Conservation (phyloP, 495 filamentous ascomycete genomes). For the Apiosordaria backusii region DNA sequence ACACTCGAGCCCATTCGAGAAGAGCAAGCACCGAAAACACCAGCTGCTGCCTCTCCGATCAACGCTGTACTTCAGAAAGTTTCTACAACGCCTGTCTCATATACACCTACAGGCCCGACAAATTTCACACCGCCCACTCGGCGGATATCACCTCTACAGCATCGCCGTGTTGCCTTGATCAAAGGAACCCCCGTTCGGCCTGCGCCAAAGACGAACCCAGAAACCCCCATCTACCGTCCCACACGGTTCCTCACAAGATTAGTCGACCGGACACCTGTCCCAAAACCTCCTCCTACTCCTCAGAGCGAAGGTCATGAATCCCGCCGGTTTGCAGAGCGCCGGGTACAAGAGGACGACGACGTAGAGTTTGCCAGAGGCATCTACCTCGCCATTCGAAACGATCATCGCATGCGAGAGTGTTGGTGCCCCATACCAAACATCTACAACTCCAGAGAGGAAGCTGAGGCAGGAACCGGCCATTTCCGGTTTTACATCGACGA, state of each 20-base stretch:
- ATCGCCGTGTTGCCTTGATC: slow-evolving; percentile 9
- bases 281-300: background rate
- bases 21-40: slow-evolving; percentile 4
- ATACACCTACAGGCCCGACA: background rate
- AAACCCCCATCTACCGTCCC: background rate
- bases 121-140: background rate
- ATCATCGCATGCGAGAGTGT: slow-evolving; percentile 28
- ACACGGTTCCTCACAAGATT: slow-evolving; percentile 7
- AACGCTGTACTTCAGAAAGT: background rate
- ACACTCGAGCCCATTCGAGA: slow-evolving; percentile 1
- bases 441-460: slow-evolving; percentile 23
- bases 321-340: slow-evolving; percentile 12
- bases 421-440: slow-evolving; percentile 24
- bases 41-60: background rate
- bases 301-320: slow-evolving; percentile 16
- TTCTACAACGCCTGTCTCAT: background rate
- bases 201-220: background rate
- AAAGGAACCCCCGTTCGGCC: slow-evolving; percentile 5
- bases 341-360: slow-evolving; percentile 17
- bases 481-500: slow-evolving; percentile 29
- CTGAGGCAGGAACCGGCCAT: slow-evolving; percentile 24
- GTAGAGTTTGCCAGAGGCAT: slow-evolving; percentile 23
- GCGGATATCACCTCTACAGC: slow-evolving; percentile 6
- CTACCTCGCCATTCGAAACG: slow-evolving; percentile 27
- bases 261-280: slow-evolving; percentile 9